Conservation (phyloP, 257 asterid species). For the Cinchona pubescens region DNA sequence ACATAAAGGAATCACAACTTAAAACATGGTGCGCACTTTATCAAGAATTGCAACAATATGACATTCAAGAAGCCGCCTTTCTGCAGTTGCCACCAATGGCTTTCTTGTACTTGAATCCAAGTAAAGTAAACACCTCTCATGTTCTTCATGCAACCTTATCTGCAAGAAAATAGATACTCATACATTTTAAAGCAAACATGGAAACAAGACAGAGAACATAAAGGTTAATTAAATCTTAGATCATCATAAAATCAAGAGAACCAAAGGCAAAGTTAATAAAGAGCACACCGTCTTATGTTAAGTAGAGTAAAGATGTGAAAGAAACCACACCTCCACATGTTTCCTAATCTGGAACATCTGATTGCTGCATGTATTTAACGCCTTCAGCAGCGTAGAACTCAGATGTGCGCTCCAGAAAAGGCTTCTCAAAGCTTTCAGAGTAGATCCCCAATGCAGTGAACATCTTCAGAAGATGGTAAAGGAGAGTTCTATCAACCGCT, state of each 20-base stretch:
- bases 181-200: not conserved
- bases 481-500: constrained; percentile 92
- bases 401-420: constrained; percentile 86
- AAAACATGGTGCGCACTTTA: constrained; percentile 47
- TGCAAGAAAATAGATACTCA: constrained; percentile 23
- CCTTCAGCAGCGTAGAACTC: constrained; percentile 98
- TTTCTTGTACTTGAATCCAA: constrained; percentile 76
- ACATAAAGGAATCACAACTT: not conserved
- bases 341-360: constrained; percentile 92
- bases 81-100: constrained; percentile 84
- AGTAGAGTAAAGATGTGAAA: constrained; percentile 14
- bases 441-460: constrained; percentile 94
- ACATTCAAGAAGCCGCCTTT: constrained; percentile 75
- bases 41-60: constrained; percentile 83
- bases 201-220: not conserved
- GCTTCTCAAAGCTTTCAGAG: constrained; percentile 92
- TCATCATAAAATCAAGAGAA: not conserved
- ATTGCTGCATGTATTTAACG: constrained; percentile 89
- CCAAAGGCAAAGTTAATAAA: not conserved
- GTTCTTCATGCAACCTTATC: constrained; percentile 95
- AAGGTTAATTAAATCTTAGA: not conserved
- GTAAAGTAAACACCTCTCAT: constrained; percentile 85
- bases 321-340: constrained; percentile 75
- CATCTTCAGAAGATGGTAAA: constrained; percentile 98
- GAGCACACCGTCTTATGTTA: not conserved